Evolutionary conservation across 345 rosid species (phyloP).

Genomic region (Pistacia atlantica): DNA sequence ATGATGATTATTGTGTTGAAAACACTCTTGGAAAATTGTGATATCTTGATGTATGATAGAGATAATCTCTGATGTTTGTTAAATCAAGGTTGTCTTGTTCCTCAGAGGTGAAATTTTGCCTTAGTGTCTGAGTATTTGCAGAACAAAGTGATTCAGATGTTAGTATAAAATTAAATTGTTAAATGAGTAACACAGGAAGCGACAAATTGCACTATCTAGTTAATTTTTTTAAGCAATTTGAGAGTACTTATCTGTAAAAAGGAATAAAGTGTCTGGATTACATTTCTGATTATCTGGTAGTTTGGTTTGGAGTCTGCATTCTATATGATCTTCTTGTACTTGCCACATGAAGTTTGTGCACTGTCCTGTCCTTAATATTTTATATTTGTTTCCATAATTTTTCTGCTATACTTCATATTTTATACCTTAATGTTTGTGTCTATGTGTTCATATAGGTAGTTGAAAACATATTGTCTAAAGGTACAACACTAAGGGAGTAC

Average conservation of each 20-base stretch:
- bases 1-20: background rate
- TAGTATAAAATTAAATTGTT: background rate
- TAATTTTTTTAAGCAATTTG: too few relatives aligned
- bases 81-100: too few relatives aligned
- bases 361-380: background rate
- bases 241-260: background rate
- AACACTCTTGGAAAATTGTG: background rate
- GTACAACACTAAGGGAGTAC: constrained; percentile 76
- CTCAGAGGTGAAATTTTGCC: too few relatives aligned
- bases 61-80: too few relatives aligned
- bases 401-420: background rate
- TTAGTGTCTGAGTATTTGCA: background rate
- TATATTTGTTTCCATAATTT: constrained; percentile 1
- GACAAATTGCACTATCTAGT: background rate
- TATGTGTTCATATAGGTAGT: constrained; percentile 59
- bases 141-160: background rate
- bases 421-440: background rate
- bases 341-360: constrained; percentile 6
- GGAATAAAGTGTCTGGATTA: background rate
- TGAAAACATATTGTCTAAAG: constrained; percentile 82
- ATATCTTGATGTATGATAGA: too few relatives aligned
- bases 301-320: constrained; percentile 1
- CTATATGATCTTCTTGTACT: background rate
- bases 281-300: background rate
- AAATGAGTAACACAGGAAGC: background rate